Evolutionary conservation across 2,329 filamentous ascomycete genomes (phyloP), one percentile per base, ranked within the genome.

Genomic region (Dactylonectria macrodidyma): DNA sequence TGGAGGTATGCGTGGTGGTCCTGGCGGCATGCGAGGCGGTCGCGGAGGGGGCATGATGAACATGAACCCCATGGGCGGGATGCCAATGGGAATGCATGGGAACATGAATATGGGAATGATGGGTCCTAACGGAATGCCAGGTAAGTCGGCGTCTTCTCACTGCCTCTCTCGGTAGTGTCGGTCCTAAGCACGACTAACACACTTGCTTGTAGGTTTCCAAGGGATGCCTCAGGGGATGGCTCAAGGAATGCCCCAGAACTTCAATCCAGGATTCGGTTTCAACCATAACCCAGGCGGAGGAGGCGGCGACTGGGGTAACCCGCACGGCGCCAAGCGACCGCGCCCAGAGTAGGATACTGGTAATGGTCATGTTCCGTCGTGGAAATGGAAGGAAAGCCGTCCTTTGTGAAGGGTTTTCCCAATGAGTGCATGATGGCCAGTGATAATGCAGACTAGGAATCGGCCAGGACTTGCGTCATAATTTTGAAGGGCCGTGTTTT

Each of bases 321-420:
- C 93, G 6, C 93, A 95, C 73, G 93, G 93, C 34, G 90, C 91
- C 3, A 96, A 96, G 83, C 87, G 93, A 72, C 91, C 92, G 72
- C 88, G 93, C 70, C 92, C 93, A 68, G 93, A 95, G 78, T 87
- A 84, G 80, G 56, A 62, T 50, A 41, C 33, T 44, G 68, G 62
- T 52, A 38, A 59, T 55, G 55, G 44, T 56, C 22, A 41, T 50
- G 30, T 24, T 26, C 44, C 34, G 26, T 19, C 19, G 11, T 34
- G 56, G 51, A 50, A 60, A 60, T 16, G n/a, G n/a, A 51, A 12
- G 55, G 38, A 48, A 34, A 48, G 22, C n/a, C 33, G 48, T 41
- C 51, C 38, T 24, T 56, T 41, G 8, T 10, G 24, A 11, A 11
- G 38, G 54, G 26, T 24, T 50, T 7, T 33, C 30, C 24, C 33